A percentile compares a stretch with the other conserved stretches of the same genome.
Evolutionary conservation across 805 yeast genomes (phyloP).

Genomic region (Candida boleticola): DNA sequence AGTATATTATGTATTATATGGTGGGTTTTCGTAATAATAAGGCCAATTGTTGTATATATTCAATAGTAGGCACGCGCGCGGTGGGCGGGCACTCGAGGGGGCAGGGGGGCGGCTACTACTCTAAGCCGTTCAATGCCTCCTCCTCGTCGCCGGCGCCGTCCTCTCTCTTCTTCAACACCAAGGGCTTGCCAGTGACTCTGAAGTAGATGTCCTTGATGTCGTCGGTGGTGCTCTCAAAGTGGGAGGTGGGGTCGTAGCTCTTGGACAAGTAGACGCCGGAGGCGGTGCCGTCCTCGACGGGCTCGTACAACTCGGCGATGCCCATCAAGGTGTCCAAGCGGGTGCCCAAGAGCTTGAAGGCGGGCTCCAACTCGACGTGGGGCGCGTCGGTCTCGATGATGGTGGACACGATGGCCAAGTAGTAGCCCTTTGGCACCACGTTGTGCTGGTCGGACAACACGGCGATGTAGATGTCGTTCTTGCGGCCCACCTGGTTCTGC

Average conservation of each 20-base stretch:
- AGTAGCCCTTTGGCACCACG: slow-evolving; percentile 85
- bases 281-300: slow-evolving; percentile 74
- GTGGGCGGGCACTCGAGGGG: not conserved
- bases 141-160: slow-evolving; percentile 63
- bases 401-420: slow-evolving; percentile 90
- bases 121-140: slow-evolving; percentile 30
- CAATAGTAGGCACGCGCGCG: too few relatives aligned
- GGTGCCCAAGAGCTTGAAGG: slow-evolving; percentile 84
- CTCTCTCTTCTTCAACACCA: slow-evolving; percentile 77
- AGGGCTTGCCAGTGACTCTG: slow-evolving; percentile 88
- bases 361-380: slow-evolving; percentile 88
- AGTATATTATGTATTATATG: too few relatives aligned
- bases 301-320: slow-evolving; percentile 86
- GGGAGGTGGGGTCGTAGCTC: slow-evolving; percentile 92
- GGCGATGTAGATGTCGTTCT: slow-evolving; percentile 93
- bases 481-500: slow-evolving; percentile 90
- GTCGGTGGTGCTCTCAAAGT: slow-evolving; percentile 94
- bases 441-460: slow-evolving; percentile 85
- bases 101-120: not conserved
- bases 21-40: too few relatives aligned
- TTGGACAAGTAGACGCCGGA: slow-evolving; percentile 80
- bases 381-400: slow-evolving; percentile 92
- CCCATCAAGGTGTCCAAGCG: slow-evolving; percentile 88
- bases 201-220: slow-evolving; percentile 93
- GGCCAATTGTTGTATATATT: too few relatives aligned